Base-by-base conservation (phyloP, 2,329 filamentous ascomycete genomes). In the Ophiostoma piceae region DNA sequence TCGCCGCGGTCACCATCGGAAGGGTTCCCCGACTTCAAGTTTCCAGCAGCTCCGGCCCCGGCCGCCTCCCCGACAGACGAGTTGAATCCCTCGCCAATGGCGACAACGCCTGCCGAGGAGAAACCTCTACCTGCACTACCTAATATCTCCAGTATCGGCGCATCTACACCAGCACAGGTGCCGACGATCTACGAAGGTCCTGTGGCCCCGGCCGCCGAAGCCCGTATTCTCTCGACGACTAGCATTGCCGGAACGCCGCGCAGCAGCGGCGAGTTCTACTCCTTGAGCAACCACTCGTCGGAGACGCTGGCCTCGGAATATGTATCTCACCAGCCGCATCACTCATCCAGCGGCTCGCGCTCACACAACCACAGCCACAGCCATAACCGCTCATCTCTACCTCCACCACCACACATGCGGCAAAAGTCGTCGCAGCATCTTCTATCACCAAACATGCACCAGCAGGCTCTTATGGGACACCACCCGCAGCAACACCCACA, bases 261-360 rank as follows among this genome's bases (percentile, higher is more conserved):
- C 75, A 97, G 92, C 73, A 99, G 95, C 77, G 91, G 91, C 69
- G 95, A 99, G 76, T 96, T 98, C 75, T 98, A 97, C 78, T 94
- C 94, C 0, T 81, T 94, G 77, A 97, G 94, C 81, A 97, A 98
- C 77, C 90, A 97, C 76, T 98, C 95, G 7, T 92, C 91, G 19
- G 95, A 99, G 78, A 99, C 95, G 2, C 78, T 98, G 66, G 90
- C 90, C 12, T 99, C 95, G 0, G 95, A 98, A 79, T 96, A 96
- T 76, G 85, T 90, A 16, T 82, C 88, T 22, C 87, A 89, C 54
- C 70, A 68, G 80, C 81, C 66, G 4, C 57, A 57, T 22, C n/a
- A 37, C 7, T 19, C 62, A n/a, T 65, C 57, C 57, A 47, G 16
- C 19, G 57, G n/a, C 82, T 82, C 57, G 82, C 80, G 73, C 6